Percentiles rank a stretch among this genome's conserved stretches.
phyloP scores from a whole-genome alignment of 169 alveolate genomes.

The Plasmodium billcollinsi region DNA sequence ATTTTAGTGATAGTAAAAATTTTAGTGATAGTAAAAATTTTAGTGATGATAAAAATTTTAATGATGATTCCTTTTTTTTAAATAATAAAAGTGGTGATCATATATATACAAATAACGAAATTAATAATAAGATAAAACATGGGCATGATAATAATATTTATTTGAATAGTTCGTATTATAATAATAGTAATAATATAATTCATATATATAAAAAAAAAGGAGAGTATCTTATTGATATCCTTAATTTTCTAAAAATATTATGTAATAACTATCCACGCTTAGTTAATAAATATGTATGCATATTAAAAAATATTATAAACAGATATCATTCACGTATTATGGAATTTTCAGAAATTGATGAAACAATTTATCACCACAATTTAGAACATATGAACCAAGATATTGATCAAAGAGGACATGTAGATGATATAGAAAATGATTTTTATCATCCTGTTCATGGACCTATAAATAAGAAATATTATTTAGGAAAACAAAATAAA shows the following conservation, averaged over 20 bases:
- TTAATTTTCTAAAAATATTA: constrained; percentile 25
- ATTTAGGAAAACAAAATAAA: constrained; percentile 19
- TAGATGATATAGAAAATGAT: constrained; percentile 1
- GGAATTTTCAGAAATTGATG: constrained; percentile 76
- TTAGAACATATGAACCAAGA: constrained; percentile 35
- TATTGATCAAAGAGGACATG: background rate
- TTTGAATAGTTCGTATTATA: background rate
- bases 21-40: no score
- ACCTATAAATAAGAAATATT: background rate
- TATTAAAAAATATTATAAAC: constrained; percentile 53
- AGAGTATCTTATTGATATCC: constrained; percentile 44
- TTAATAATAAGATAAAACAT: background rate
- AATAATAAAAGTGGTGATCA: no score
- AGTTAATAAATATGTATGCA: constrained; percentile 56
- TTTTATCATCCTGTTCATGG: no score
- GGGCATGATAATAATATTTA: no score
- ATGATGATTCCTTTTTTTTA: no score
- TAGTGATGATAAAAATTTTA: no score
- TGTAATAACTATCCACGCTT: constrained; percentile 52
- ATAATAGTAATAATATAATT: constrained; percentile 12
- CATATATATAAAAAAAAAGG: constrained; percentile 68
- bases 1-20: no score
- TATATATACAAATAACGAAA: background rate
- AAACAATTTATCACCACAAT: constrained; percentile 52
- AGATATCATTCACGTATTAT: constrained; percentile 72